Percentiles rank a stretch among this genome's conserved stretches.
Evolutionary conservation across 2,329 filamentous ascomycete species (phyloP).

Genomic region (Parasarocladium wereldwijsianum): DNA sequence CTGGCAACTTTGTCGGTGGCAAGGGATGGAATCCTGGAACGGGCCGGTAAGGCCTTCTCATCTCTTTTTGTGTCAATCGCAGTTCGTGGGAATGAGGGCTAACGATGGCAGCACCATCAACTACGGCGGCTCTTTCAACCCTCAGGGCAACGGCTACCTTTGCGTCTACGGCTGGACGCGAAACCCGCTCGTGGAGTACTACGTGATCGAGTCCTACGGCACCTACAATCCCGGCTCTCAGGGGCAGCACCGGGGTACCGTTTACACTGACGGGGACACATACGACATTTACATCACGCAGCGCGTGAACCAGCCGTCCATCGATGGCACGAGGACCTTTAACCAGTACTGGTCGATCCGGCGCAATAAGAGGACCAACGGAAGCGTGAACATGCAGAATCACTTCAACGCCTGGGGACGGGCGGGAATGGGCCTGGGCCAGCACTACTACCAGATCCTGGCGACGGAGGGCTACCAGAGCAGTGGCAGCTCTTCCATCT

Average conservation of each 20-base stretch:
- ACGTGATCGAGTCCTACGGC: slow-evolving; percentile 24
- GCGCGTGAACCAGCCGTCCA: slow-evolving; percentile 26
- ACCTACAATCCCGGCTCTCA: slow-evolving; percentile 25
- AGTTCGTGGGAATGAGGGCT: not conserved
- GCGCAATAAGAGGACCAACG: slow-evolving; percentile 27
- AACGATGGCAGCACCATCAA: slow-evolving; percentile 25
- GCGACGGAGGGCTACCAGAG: slow-evolving; percentile 38
- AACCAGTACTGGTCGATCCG: slow-evolving; percentile 38
- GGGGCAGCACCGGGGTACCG: slow-evolving; percentile 15
- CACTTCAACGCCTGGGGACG: slow-evolving; percentile 39
- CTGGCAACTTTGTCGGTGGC: slow-evolving; percentile 32
- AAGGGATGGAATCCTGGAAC: slow-evolving; percentile 32
- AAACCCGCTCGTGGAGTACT: slow-evolving; percentile 23
- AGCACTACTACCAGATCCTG: slow-evolving; percentile 37
- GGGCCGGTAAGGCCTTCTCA: slow-evolving; percentile 12
- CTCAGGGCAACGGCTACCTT: slow-evolving; percentile 33
- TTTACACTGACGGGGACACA: slow-evolving; percentile 18
- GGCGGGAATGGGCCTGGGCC: slow-evolving; percentile 28
- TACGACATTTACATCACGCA: slow-evolving; percentile 21
- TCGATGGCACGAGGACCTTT: slow-evolving; percentile 31
- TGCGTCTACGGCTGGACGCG: slow-evolving; percentile 25
- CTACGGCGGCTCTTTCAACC: slow-evolving; percentile 30
- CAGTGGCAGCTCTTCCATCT: slow-evolving; percentile 28
- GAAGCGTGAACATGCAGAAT: slow-evolving; percentile 32
- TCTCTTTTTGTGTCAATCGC: slow-evolving; percentile 10